Conservation (phyloP, 805 yeast genomes). For the Jamesozyma hellenica region DNA sequence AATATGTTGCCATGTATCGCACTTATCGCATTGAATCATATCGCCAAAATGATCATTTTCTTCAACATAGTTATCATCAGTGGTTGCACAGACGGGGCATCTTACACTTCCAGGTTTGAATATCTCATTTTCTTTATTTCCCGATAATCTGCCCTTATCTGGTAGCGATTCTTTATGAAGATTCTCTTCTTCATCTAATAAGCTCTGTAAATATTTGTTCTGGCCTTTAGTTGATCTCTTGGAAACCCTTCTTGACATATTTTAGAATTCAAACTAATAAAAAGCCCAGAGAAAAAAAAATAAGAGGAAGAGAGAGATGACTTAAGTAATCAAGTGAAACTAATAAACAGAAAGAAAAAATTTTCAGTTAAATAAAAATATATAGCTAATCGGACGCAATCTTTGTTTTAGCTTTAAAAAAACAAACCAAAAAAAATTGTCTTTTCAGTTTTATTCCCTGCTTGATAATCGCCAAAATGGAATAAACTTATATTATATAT, state of each 20-base stretch:
- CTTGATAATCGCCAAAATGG: too few relatives aligned
- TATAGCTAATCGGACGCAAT: too few relatives aligned
- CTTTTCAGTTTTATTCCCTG: too few relatives aligned
- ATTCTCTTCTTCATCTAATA: constrained; percentile 25
- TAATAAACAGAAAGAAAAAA: too few relatives aligned
- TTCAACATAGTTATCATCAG: constrained; percentile 47
- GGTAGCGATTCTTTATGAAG: constrained; percentile 9
- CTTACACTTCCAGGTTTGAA: constrained; percentile 35
- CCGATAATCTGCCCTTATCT: constrained; percentile 16
- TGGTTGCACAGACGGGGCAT: constrained; percentile 55
- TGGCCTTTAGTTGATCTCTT: constrained; percentile 36
- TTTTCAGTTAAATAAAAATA: too few relatives aligned
- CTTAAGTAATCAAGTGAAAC: too few relatives aligned
- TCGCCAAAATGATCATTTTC: constrained; percentile 41
- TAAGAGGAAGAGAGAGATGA: too few relatives aligned
- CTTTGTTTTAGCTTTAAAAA: too few relatives aligned
- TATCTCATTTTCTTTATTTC: background rate
- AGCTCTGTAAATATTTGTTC: constrained; percentile 25
- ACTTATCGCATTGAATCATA: constrained; percentile 58
- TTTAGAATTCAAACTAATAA: too few relatives aligned
- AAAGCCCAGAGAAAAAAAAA: too few relatives aligned
- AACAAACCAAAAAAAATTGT: too few relatives aligned
- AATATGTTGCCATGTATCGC: constrained; percentile 66
- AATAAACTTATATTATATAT: too few relatives aligned
- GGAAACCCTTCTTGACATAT: constrained; percentile 32